These are phyloP conservation scores for Trichomonas gallinae DNA, from an alignment of 208 protist genomes.

Conservation along the genomic window DNA sequence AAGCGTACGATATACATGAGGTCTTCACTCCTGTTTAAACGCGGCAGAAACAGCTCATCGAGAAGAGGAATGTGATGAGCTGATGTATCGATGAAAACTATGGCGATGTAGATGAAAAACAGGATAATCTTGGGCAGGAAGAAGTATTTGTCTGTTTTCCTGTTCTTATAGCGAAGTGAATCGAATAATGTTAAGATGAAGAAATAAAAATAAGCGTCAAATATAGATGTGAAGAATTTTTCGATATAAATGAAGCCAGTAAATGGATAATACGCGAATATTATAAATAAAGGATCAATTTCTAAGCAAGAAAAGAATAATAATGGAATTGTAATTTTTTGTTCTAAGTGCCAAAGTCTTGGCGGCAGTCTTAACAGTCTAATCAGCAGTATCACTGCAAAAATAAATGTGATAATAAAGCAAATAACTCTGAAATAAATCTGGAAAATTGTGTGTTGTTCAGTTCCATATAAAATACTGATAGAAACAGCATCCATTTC, in stretches of 20 bases:
- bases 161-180: neutral
- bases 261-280: neutral
- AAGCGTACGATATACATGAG: neutral
- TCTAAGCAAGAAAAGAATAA: neutral
- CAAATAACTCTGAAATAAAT: neutral
- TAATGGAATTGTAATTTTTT: neutral
- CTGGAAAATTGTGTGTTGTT: neutral
- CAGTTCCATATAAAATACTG: neutral
- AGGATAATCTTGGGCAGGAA: neutral
- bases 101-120: neutral
- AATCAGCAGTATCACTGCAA: neutral
- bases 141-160: neutral
- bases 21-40: neutral
- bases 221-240: neutral
- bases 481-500: neutral
- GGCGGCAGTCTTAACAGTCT: neutral
- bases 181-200: neutral
- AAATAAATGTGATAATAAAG: neutral
- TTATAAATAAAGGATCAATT: neutral
- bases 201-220: neutral
- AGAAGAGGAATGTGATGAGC: neutral
- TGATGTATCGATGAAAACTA: neutral
- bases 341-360: neutral
- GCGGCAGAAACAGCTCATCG: neutral
- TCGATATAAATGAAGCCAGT: neutral